phyloP scores from a whole-genome alignment of 257 asterid species.

The Eucommia ulmoides region DNA sequence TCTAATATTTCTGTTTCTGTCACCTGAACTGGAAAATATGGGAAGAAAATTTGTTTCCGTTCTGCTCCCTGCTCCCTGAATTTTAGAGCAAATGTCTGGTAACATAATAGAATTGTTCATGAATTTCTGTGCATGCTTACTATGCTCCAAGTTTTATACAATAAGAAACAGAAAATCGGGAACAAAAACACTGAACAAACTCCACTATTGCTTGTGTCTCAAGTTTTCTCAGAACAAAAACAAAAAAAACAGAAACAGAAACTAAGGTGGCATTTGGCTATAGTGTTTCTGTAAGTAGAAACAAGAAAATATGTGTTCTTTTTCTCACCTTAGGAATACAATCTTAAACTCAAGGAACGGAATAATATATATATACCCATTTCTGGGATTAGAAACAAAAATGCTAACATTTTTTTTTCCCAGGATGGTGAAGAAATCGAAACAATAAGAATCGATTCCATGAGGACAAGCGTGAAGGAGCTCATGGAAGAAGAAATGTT shows the following conservation, averaged over 20 bases:
- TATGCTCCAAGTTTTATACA: not conserved
- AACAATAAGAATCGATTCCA: slow-evolving; percentile 18
- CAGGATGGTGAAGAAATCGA: slow-evolving; percentile 43
- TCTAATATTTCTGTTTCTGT: too few relatives aligned
- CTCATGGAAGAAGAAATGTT: slow-evolving; percentile 93
- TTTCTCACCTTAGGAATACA: too few relatives aligned
- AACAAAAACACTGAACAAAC: not conserved
- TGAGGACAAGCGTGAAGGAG: slow-evolving; percentile 68
- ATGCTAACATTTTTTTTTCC: not conserved
- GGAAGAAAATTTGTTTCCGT: too few relatives aligned
- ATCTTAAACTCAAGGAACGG: too few relatives aligned
- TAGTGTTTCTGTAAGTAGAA: not conserved
- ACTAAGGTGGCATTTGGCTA: not conserved
- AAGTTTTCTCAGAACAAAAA: not conserved
- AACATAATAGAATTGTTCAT: not conserved
- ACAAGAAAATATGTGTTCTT: not conserved
- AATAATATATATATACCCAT: too few relatives aligned
- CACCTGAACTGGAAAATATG: too few relatives aligned
- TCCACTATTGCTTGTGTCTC: too few relatives aligned
- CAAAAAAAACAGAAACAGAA: not conserved
- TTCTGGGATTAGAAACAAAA: not conserved
- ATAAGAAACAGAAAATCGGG: not conserved
- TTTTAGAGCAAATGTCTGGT: too few relatives aligned
- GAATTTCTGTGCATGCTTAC: not conserved
- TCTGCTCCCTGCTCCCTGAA: too few relatives aligned